phyloP scores from a whole-genome alignment of 257 asterid species.

The Paraleonurus japonicus region DNA sequence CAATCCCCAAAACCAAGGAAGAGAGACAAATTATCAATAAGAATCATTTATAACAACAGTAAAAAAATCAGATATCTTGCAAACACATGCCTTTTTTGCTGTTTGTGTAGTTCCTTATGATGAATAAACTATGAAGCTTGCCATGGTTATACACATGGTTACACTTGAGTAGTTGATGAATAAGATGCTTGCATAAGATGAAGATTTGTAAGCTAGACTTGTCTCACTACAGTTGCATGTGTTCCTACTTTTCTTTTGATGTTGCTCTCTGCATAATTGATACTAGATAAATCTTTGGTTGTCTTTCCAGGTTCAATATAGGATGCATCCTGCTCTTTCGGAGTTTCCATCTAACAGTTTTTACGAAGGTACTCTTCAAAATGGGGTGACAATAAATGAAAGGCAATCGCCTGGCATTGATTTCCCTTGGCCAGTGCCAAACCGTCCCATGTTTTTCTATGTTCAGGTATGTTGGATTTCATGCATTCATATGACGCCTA shows the following conservation, averaged over 20 bases:
- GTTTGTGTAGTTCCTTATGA: neutral
- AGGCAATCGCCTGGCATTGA: slow-evolving; percentile 97
- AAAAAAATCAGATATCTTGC: neutral
- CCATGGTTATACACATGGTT: neutral
- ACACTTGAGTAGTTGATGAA: slow-evolving; percentile 12
- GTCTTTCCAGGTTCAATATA: slow-evolving; percentile 78
- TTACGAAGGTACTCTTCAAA: slow-evolving; percentile 98
- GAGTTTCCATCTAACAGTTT: slow-evolving; percentile 97
- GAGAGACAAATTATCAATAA: neutral
- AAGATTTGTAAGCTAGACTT: neutral
- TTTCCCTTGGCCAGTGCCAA: slow-evolving; percentile 99
- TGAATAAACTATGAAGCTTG: neutral
- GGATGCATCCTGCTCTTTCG: slow-evolving; percentile 99
- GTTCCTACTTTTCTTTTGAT: slow-evolving; percentile 2
- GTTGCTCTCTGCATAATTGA: neutral
- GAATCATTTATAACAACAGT: neutral
- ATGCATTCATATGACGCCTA: slow-evolving; percentile 12
- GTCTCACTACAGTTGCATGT: slow-evolving; percentile 2
- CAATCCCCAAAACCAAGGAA: neutral
- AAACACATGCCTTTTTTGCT: neutral
- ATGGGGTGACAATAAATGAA: slow-evolving; percentile 91
- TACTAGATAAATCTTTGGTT: slow-evolving; percentile 4
- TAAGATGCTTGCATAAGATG: slow-evolving; percentile 15
- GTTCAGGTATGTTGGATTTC: slow-evolving; percentile 66
- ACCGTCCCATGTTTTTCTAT: slow-evolving; percentile 97